Evolutionary conservation across 1,139 yeast genomes (phyloP), one percentile per base, ranked within the genome.

Genomic region (Pichia sp.): DNA sequence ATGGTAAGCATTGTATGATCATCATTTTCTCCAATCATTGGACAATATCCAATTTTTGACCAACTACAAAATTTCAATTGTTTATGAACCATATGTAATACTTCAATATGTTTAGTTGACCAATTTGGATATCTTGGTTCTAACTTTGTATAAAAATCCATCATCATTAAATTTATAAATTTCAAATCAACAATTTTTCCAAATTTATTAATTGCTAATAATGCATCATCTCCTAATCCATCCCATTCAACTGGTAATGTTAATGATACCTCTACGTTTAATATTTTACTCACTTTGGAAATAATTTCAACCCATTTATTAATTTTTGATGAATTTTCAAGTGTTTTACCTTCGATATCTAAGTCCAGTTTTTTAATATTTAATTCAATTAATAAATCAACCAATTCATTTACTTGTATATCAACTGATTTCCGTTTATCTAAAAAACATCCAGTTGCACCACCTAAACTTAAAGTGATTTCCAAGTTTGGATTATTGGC

Each of bases 11-110:
- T 45, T 9, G 65, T 45, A 6, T 55, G 49, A 48, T 65, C 68
- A 49, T 65, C 68, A 48, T 65, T 65, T 38, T 50, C 53, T 0
- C 68, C 68, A 42, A 65, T 64, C 68, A 65, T 65, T 30, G 68
- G 68, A 48, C 67, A 64, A n/a, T 62, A 34, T 2, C 68, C 68
- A 38, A 61, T 53, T 51, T 55, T 53, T 5, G 48, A 31, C 66
- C 65, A 64, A 11, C 51, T 44, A 22, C 57, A 43, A 1, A 2
- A 36, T 11, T 45, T 42, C 18, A 42, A 45, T 14, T 42, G 48
- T 2, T 46, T 45, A 19, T 52, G 55, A 16, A 59, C 22, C 13
- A 11, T 25, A 8, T 36, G 18, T 34, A 64, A 38, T n/a, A 64
- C 55, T 22, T 61, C 48, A 18, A 60, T 55, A 46, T 63, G 61